Evolutionary conservation across 179 eudicot species (phyloP).

Genomic region (Silene vulgaris): DNA sequence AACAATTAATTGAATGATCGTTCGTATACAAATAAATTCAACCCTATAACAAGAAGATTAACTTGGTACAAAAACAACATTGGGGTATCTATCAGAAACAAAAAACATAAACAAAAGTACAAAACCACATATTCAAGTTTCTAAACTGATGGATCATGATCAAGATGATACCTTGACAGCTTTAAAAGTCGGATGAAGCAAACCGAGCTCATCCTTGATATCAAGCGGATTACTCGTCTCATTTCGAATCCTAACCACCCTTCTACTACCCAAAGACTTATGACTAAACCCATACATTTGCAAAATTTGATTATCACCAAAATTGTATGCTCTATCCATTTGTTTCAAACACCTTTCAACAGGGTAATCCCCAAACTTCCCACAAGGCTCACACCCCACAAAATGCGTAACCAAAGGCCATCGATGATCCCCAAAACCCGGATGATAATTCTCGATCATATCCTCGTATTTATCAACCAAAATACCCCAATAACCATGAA

Average conservation of each 20-base stretch:
- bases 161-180: constrained; percentile 1
- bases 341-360: constrained; percentile 25
- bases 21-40: not conserved
- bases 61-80: not conserved
- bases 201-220: constrained; percentile 14
- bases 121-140: not conserved
- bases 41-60: not conserved
- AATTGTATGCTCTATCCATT: constrained; percentile 24
- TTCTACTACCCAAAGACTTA: constrained; percentile 15
- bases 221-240: constrained; percentile 17
- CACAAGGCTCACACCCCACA: constrained; percentile 28
- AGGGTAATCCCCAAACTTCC: constrained; percentile 19
- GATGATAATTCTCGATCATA: constrained; percentile 23
- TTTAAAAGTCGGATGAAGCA: constrained; percentile 13
- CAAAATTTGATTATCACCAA: constrained; percentile 3
- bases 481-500: constrained; percentile 25
- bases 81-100: not conserved
- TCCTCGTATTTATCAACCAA: constrained; percentile 29
- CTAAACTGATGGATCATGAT: not conserved
- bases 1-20: not conserved
- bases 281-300: constrained; percentile 22
- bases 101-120: not conserved
- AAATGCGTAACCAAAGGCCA: constrained; percentile 31
- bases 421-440: constrained; percentile 27
- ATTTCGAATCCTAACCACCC: constrained; percentile 12